Evolutionary conservation across 1,284 basidiomycete species (phyloP), one percentile per base, ranked within the genome.

Genomic region (Marasmius fiardii): DNA sequence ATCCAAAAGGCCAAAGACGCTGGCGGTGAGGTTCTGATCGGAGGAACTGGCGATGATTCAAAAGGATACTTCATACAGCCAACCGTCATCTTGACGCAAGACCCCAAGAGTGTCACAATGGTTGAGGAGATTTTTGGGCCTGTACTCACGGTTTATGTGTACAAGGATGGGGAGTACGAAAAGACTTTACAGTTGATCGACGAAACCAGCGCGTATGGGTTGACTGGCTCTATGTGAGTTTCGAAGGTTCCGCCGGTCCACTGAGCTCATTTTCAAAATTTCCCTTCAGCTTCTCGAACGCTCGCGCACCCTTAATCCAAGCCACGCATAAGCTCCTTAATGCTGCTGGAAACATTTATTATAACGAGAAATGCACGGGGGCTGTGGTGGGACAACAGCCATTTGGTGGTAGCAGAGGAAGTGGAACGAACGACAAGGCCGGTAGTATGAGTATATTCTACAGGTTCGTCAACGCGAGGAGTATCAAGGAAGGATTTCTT

Each of bases 351-450:
- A 93, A 97, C 73, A 86, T 95, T 56, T 97, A 97, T 79, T 93
- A 94, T 77, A 96, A 95, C 74, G 93, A 95, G 67, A 95, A 94
- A 70, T 96, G 92, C 74, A 98, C 96, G 0, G 96, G 96, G 57
- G 96, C 96, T 24, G 91, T 93, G 48, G 93, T 97, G 26, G 93
- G 92, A 5, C 95, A 98, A 71, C 96, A 99, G 73, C 95, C 96
- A 5, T 99, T 99, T 70, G 96, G 96, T 54, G 97, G 96, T 55
- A 93, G 87, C 5, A 85, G 96, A 47, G 93, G 83, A 21, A 93
- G 90, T 64, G 96, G 97, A 28, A 99, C 97, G 61, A 98, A 98
- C 77, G 97, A 99, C 75, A 99, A 98, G 79, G 92, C 94, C 0
- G 96, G 96, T 14, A 93, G 90, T 61, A 88, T 95, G 63, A 85